Evolutionary conservation across 495 filamentous ascomycete genomes (phyloP), one percentile per base, ranked within the genome.

Genomic region (Podospora conica): DNA sequence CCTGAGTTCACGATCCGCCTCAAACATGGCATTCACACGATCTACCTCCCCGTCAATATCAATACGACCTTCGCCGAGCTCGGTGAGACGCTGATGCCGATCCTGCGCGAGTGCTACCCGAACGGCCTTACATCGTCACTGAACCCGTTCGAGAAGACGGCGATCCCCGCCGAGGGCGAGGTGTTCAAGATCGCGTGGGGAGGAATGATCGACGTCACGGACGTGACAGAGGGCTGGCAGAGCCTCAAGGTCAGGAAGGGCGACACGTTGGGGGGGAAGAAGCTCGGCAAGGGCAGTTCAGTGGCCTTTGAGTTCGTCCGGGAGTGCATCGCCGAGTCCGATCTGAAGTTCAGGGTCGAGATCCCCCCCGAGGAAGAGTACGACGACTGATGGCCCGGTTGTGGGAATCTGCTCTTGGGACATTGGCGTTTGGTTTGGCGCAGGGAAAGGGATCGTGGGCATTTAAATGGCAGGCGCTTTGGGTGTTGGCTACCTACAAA

Each of bases 1-100:
- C 67, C 74, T 20, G 80, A 85, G 28, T 80, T 85, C 77, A 92
- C 90, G 11, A 75, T 96, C 48, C 85, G 89, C 25, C 86, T 96
- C 75, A 96, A 96, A 70, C 81, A 90, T 76, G 86, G 90, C 76
- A 89, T 86, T 65, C 88, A 86, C 64, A 96, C 91, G 25, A 80
- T 96, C 70, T 82, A 93, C 70, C 80, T 96, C 28, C 86, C 91
- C 68, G 82, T 88, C 28, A 82, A 85, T 48, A 79, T 87, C 3
- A 79, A 84, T 55, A 82, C 87, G 67, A 72, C 86, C 27, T 86
- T 96, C 70, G 65, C 75, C 21, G 75, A 80, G 2, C 76, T 92
- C 55, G 90, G 90, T 72, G 68, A 82, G 9, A 83, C 88, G 9
- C 84, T 96, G 2, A 80, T 93, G 20, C 72, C 78, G n/a, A 81